Evolutionary conservation across 208 protist genomes (phyloP).

Genomic region (Trichomonas vaginalis): DNA sequence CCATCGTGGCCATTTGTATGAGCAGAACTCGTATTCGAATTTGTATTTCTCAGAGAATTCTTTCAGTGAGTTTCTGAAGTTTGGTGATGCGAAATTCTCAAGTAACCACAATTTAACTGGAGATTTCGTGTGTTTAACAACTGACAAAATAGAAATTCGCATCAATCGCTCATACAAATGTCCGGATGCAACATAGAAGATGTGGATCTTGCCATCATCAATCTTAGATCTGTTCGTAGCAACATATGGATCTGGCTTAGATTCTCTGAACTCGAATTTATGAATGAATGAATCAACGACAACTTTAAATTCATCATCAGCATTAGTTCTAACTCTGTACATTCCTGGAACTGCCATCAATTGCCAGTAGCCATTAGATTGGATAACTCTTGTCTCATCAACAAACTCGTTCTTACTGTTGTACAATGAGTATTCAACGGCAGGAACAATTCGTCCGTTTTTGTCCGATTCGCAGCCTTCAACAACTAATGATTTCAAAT

Average conservation of each 20-base stretch:
- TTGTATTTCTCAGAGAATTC: conserved; percentile 58
- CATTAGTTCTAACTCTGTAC: not conserved
- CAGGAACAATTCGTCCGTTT: not conserved
- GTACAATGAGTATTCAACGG: not conserved
- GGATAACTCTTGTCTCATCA: not conserved
- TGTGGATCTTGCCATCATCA: not conserved
- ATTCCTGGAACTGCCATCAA: not conserved
- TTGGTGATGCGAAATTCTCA: conserved; percentile 82
- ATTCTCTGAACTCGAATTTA: not conserved
- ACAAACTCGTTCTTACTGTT: not conserved
- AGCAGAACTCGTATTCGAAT: conserved; percentile 74
- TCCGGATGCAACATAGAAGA: not conserved
- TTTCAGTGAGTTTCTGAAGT: conserved; percentile 64
- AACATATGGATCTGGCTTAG: not conserved
- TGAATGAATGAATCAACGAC: not conserved
- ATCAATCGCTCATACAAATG: not conserved
- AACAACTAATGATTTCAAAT: not conserved
- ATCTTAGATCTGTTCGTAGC: not conserved
- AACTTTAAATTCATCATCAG: not conserved
- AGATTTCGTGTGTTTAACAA: not conserved
- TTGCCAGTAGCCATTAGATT: not conserved
- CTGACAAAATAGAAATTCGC: not conserved
- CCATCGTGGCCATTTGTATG: conserved; percentile 92
- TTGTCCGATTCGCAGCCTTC: not conserved
- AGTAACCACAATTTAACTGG: conserved; percentile 96